Evolutionary conservation across 2,329 filamentous ascomycete genomes (phyloP), one percentile per base, ranked within the genome.

Genomic region (Chaetomium sp.): DNA sequence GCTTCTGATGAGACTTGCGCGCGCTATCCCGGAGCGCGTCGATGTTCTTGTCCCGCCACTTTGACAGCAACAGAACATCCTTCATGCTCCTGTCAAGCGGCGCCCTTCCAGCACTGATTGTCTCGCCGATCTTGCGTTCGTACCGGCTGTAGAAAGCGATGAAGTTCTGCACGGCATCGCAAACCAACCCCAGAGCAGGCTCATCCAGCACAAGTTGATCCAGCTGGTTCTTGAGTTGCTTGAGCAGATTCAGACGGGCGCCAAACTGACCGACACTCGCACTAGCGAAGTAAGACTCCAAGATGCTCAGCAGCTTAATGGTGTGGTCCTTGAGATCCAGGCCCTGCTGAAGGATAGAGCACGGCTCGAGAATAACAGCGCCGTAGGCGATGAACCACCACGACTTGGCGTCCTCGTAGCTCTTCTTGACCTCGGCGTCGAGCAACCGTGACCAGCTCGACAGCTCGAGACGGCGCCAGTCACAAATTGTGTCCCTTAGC

Each of bases 381-480:
- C 98, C 92, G 72, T 97, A 99, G 0, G 94, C 93, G 65, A 98
- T 85, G 72, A 97, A 99, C 89, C 93, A 99, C 95, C 95, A 99
- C 19, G 90, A 89, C 71, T 88, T 89, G 2, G 94, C 93, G 72
- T 92, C 89, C 57, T 91, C 85, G 25, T 88, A 82, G 71, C 89
- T 93, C 71, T 90, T 92, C 60, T 86, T 83, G 45, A 87, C 83
- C 76, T 99, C 95, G 75, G 91, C 87, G 70, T 97, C 92, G 66
- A 99, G 90, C 3, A 99, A 78, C 50, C 89, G 90, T 42, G 91
- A 88, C 95, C 95, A 99, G 0, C 94, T 97, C 0, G 91, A 90
- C 29, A 99, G 82, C 74, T 99, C 95, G 35, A 99, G 82, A 65
- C 93, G 89, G 67, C 95, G 86, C 96, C 96, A 99, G 73, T 85